These are phyloP conservation scores for Botrytis hyacinthi DNA, from an alignment of 2,329 filamentous ascomycete genomes.

Conservation along the genomic window DNA sequence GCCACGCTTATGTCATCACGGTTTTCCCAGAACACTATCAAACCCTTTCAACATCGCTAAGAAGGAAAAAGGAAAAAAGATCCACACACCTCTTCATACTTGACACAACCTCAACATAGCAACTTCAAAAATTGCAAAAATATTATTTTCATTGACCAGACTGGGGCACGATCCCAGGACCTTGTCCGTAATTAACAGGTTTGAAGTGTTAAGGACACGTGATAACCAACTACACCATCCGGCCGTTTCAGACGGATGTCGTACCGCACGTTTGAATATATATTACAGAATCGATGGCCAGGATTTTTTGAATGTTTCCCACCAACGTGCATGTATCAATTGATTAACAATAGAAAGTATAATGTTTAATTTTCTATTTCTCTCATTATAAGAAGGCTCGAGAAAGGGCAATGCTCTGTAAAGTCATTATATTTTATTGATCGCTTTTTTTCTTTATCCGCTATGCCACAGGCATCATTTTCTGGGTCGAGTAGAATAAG, in stretches of 20 bases:
- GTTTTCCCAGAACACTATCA: not conserved
- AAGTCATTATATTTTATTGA: not conserved
- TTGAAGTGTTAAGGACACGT: conserved; percentile 17
- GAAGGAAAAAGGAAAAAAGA: not conserved
- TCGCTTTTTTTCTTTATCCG: not conserved
- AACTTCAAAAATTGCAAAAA: not conserved
- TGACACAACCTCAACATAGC: too few relatives aligned
- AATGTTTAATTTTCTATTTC: not conserved
- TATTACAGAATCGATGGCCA: too few relatives aligned
- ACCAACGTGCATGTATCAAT: not conserved
- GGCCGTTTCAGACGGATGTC: not conserved
- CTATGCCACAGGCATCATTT: not conserved
- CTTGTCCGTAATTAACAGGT: conserved; percentile 8
- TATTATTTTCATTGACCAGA: not conserved
- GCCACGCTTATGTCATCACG: not conserved
- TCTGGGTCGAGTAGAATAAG: not conserved
- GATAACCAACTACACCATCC: conserved; percentile 24
- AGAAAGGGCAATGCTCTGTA: not conserved
- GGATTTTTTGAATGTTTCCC: too few relatives aligned
- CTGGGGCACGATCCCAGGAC: conserved; percentile 11
- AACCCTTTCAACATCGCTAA: not conserved
- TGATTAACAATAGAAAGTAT: not conserved
- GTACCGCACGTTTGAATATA: accelerated
- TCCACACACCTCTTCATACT: too few relatives aligned
- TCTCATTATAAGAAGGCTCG: not conserved